Base-by-base conservation (phyloP, 352 stramenopile species). In the Phytophthora sojae region DNA sequence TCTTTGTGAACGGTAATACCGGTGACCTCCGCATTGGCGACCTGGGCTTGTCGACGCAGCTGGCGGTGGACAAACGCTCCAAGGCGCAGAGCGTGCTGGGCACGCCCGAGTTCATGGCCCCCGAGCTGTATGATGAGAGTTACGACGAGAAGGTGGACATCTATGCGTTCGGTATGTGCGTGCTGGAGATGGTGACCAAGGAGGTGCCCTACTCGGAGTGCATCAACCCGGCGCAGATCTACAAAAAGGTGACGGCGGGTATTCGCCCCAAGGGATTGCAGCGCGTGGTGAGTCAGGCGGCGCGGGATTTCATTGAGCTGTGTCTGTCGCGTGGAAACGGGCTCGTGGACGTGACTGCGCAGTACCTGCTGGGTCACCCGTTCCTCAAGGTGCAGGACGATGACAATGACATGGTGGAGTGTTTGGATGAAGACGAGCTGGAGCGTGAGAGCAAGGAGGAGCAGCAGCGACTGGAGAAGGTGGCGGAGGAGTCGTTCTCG, bases 81-180 rank as follows among this genome's bases (percentile, higher is more conserved):
- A 87, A 89, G 62, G 89, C 89, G 14, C 91, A 95, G 62, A 99
- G 93, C 80, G 97, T 99, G 37, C 81, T 99, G 6, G 98, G 98
- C 7, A 99, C 98, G 59, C 98, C 98, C 6, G 98, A 99, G 77
- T 99, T 99, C 73, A 99, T 99, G 98, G 98, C 98, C 2, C 98
- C 98, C 0, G 98, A 99, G 74, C 86, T 99, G 29, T 99, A 99
- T 75, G 97, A 99, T 59, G 97, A 99, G 76, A 96, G 83, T 57
- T 99, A 99, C 75, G 95, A 99, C 64, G 96, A 99, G 73, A 99
- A 99, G 72, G 96, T 96, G 26, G 88, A 97, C 56, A 92, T 99
- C 63, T 99, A 99, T 74, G 97, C 98, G 17, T 99, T 99, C 82
- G 98, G 98, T 29, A 99, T 99, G 98, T 99, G 97, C 74, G 92